Evolutionary conservation across 2,329 filamentous ascomycete species (phyloP).

Genomic region (Talaromyces atroroseus): DNA sequence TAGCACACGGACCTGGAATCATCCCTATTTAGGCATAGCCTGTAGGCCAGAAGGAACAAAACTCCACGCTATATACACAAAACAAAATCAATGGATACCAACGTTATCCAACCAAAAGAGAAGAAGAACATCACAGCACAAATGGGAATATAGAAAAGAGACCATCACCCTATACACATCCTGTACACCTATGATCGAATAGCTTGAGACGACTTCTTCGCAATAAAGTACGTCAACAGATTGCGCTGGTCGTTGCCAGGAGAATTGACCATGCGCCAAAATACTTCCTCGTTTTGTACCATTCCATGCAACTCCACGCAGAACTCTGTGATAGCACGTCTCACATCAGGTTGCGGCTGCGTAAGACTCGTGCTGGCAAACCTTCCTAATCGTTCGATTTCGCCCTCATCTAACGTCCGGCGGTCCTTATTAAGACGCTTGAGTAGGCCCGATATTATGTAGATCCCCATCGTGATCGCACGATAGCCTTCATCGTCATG

Average conservation of each 20-base stretch:
- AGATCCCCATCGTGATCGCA: slow-evolving; percentile 32
- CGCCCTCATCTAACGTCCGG: slow-evolving; percentile 14
- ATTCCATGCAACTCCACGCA: slow-evolving; percentile 22
- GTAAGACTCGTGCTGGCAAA: slow-evolving; percentile 29
- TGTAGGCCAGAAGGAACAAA: too few relatives aligned
- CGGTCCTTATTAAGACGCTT: slow-evolving; percentile 20
- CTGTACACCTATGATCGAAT: not conserved
- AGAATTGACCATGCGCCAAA: slow-evolving; percentile 22
- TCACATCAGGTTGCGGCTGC: slow-evolving; percentile 32
- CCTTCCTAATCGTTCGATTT: slow-evolving; percentile 27
- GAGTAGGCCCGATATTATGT: slow-evolving; percentile 25
- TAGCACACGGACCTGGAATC: not conserved
- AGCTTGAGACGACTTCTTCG: slow-evolving; percentile 13
- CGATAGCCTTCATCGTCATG: slow-evolving; percentile 27
- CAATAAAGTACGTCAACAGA: slow-evolving; percentile 25
- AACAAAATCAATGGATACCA: too few relatives aligned
- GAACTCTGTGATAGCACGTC: slow-evolving; percentile 33
- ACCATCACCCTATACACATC: not conserved
- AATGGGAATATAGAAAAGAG: not conserved
- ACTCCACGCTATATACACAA: not conserved
- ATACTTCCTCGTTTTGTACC: slow-evolving; percentile 22
- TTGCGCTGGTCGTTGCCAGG: slow-evolving; percentile 20
- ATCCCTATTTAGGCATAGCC: too few relatives aligned
- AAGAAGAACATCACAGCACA: not conserved
- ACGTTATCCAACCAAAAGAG: not conserved